Evolutionary conservation across 495 filamentous ascomycete genomes (phyloP), one percentile per base, ranked within the genome.

Genomic region (Hyaloscypha bicolor): DNA sequence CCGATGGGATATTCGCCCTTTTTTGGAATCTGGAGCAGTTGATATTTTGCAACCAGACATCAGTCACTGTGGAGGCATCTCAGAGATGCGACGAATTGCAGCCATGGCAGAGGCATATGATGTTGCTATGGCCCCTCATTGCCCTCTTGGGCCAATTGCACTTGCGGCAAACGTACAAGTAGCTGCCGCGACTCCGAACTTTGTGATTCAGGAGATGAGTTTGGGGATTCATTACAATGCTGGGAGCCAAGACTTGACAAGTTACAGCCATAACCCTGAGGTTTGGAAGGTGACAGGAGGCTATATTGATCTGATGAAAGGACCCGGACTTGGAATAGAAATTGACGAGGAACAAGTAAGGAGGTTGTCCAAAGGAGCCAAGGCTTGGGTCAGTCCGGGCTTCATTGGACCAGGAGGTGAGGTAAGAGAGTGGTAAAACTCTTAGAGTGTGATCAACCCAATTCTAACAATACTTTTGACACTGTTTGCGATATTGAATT

Each of bases 161-260:
- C 76, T 94, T 51, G 90, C 91, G 2, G 91, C 91, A 12, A 88
- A 85, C 69, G 80, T 93, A 70, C 90, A 93, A 72, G 82, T 92
- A 31, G 88, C 85, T 39, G 79, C 88, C 39, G 75, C 79, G 12
- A 87, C 81, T 35, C 79, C 89, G 2, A 93, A 94, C 72, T 92
- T 92, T 73, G 86, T 82, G 37, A 93, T 94, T 59, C 91, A 92
- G 76, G 91, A 94, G 80, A 93, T 93, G 91, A 87, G 86, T 62
- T 69, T 91, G 58, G 91, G 90, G 0, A 93, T 94, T 61, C 91
- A 94, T 76, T 93, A 93, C 73, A 93, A 93, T 70, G 78, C 79
- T 21, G 87, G 83, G 45, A 84, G 76, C 9, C 87, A 89, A 9
- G 90, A 93, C 76, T 79, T 93, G 53, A 83, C 79, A 1, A 91